Base-by-base conservation (phyloP, 805 yeast species). In the Phaffomyces antillensis region DNA sequence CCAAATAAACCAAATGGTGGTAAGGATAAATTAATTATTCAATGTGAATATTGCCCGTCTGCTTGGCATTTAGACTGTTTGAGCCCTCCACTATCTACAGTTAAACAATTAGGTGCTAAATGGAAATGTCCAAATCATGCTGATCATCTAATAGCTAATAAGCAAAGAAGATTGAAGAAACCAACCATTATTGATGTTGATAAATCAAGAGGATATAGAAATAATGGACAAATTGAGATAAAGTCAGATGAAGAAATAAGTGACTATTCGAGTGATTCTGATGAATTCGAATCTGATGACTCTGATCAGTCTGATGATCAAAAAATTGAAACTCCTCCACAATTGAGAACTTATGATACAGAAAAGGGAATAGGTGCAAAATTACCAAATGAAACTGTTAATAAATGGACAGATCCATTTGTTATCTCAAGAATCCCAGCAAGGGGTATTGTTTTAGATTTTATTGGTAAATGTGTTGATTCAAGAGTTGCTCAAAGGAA, bases 101-200 rank as follows among this genome's bases (percentile, higher is more conserved):
- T 83, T 17, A 86, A 87, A 55, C 79, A 83, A 36, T 60, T 86
- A 37, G 95, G 93, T 2, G 71, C 72, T 38, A 86, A 82, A 61
- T 91, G 96, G 98, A 81, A 77, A 66, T 93, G 96, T 63, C 98
- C 96, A 2, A 83, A 85, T 53, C 97, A 88, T 65, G 77, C 79
- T 18, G 55, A 53, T 40, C 50, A 50, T 41, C 44, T 55, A 16
- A 39, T 52, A 6, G 37, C 50, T 12, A 45, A 69, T 13, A 65
- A 71, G 45, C 54, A 63, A 42, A 65, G 88, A 42, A 68, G 73
- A 56, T 70, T 75, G 52, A 75, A 71, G 52, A 75, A 72, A 51
- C 77, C 77, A 38, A 63, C 71, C 5, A 64, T 73, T 23, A 59
- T 80, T 8, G 85, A 82, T 45, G 82, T 85, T 4, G 63, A 68